A percentile compares a stretch with the other conserved stretches of the same genome.
phyloP scores from a whole-genome alignment of 257 asterid species.

The Rauvolfia tetraphylla region DNA sequence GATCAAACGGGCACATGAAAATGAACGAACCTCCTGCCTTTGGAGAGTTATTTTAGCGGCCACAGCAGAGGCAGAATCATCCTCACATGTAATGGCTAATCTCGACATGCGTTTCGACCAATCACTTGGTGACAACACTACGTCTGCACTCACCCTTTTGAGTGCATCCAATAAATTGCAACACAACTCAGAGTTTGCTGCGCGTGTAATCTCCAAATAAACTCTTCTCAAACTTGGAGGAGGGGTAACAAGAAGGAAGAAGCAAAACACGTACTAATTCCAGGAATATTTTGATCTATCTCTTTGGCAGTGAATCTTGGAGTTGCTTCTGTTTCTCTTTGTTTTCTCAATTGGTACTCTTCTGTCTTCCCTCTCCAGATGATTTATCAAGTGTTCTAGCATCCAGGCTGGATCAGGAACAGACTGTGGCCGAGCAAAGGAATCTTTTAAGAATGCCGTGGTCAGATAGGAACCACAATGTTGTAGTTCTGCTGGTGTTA shows the following conservation, averaged over 20 bases:
- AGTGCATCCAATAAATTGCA: neutral
- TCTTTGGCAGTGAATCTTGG: neutral
- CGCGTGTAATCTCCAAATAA: neutral
- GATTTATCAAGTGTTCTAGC: neutral
- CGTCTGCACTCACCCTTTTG: neutral
- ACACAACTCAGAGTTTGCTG: neutral
- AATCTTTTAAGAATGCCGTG: neutral
- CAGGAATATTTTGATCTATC: neutral
- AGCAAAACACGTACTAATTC: neutral
- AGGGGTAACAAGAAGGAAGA: neutral
- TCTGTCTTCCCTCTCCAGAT: neutral
- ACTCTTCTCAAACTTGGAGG: neutral
- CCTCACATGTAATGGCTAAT: neutral
- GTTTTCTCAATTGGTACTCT: neutral
- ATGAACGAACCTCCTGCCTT: neutral
- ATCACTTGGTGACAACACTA: conserved; percentile 10
- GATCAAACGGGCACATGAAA: neutral
- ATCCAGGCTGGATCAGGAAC: neutral
- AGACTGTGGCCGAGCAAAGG: neutral
- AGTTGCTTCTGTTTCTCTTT: neutral
- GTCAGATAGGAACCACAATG: neutral
- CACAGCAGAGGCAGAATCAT: no score
- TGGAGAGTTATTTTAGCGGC: no score
- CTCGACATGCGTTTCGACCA: neutral
- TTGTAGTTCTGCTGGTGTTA: neutral